phyloP scores from a whole-genome alignment of 768 basidiomycete genomes.

The Boletus speciosus region DNA sequence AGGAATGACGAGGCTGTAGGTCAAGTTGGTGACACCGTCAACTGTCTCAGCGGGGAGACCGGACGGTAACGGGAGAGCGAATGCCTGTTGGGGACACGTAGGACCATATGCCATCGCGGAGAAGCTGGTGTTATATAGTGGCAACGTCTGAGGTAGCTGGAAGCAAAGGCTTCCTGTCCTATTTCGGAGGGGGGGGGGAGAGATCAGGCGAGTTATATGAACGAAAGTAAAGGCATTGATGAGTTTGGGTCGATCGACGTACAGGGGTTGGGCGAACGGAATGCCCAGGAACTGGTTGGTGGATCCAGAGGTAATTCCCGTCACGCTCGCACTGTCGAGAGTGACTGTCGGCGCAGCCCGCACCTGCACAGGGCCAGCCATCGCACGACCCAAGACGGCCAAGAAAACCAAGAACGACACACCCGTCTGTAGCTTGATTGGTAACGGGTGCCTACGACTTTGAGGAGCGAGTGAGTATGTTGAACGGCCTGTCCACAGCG shows the following conservation, averaged over 20 bases:
- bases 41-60: slow-evolving; percentile 15
- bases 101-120: slow-evolving; percentile 3
- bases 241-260: slow-evolving; percentile 4
- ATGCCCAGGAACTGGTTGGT: slow-evolving; percentile 38
- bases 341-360: slow-evolving; percentile 18
- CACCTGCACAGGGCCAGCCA: background rate
- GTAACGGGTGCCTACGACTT: background rate
- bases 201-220: background rate
- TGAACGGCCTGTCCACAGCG: background rate
- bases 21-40: slow-evolving; percentile 23
- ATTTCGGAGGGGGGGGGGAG: background rate
- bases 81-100: slow-evolving; percentile 6
- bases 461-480: background rate
- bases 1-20: slow-evolving; percentile 31
- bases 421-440: background rate
- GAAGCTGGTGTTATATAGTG: slow-evolving; percentile 7
- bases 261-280: slow-evolving; percentile 41
- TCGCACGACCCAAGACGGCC: background rate
- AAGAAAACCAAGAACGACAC: background rate
- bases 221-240: background rate
- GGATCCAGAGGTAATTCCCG: slow-evolving; percentile 22
- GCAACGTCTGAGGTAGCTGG: slow-evolving; percentile 9
- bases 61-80: slow-evolving; percentile 8
- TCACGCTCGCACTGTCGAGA: slow-evolving; percentile 30
- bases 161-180: slow-evolving; percentile 38